Conservation (phyloP, 345 rosid species). For the Syzygium aromaticum region DNA sequence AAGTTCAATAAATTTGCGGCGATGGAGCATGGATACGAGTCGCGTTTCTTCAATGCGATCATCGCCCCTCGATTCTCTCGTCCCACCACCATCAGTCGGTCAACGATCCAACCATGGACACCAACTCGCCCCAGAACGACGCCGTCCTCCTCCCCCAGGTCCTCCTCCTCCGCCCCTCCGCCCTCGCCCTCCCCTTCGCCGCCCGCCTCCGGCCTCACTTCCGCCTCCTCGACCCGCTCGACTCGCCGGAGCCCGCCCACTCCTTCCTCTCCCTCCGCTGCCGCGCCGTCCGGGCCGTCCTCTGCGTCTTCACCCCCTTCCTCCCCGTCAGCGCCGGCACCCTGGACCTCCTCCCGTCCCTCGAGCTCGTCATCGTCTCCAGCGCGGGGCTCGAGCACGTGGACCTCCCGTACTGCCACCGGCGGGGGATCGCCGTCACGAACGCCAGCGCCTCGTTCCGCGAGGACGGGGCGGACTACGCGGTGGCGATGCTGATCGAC, state of each 20-base stretch:
- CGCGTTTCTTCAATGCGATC: background rate
- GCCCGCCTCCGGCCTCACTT: background rate
- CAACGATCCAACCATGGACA: background rate
- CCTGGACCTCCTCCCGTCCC: conserved; percentile 20
- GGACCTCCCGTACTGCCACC: conserved; percentile 34
- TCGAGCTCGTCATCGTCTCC: conserved; percentile 25
- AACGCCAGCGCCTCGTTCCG: conserved; percentile 28
- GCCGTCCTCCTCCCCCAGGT: conserved; percentile 5
- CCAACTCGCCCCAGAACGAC: background rate
- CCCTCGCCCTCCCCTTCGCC: conserved; percentile 1
- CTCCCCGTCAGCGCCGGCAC: conserved; percentile 14
- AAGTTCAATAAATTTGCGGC: background rate
- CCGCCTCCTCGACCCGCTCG: conserved; percentile 20
- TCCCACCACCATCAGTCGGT: background rate
- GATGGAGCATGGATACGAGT: background rate
- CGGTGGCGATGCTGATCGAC: conserved; percentile 28
- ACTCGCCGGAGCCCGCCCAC: conserved; percentile 4
- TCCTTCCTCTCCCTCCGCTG: conserved; percentile 11
- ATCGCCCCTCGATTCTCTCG: background rate
- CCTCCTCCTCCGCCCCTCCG: conserved; percentile 18
- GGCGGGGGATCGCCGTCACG: conserved; percentile 24
- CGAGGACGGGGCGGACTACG: conserved; percentile 34
- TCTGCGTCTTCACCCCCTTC: conserved; percentile 12
- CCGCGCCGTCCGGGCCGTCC: conserved; percentile 17
- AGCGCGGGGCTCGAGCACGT: conserved; percentile 32